Evolutionary conservation across 1,284 basidiomycete species (phyloP), one percentile per base, ranked within the genome.

Genomic region (Apiotrichum gamsii): DNA sequence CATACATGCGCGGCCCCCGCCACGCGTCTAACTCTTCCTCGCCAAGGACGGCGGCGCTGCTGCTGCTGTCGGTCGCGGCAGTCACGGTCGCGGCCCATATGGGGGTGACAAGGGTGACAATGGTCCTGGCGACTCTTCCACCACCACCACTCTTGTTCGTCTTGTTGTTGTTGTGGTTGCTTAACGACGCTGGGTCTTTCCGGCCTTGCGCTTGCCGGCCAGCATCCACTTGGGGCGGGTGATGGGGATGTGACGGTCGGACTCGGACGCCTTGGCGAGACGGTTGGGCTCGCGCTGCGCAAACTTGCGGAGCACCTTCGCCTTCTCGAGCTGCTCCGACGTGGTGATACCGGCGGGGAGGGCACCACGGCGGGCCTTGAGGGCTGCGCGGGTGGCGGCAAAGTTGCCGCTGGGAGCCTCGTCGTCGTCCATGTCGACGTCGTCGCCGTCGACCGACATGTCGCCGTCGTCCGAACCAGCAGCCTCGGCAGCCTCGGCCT

Each of bases 221-320:
- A 86, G 89, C 62, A 94, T 65, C 66, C 65, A 70, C 51, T 73
- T 73, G 23, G 75, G 75, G 52, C 70, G 67, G 19, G 72, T 74
- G 48, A 66, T 65, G 19, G 61, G 55, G 10, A 67, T 60, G 56
- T 68, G 70, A 44, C 89, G 82, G 75, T 96, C 91, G 47, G 80
- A 78, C 76, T 96, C 91, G 55, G 87, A 87, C 35, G 90, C 90
- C 67, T 85, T 88, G 21, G 90, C 91, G 35, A 84, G 77, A 76
- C 83, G 82, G 69, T 93, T 91, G 52, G 88, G 85, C 53, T 80
- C 80, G 58, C 91, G 78, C 70, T 93, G 88, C 14, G 84, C 84
- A 51, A 93, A 79, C 61, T 87, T 85, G 53, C 87, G 84, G 44
- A 95, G 76, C 65, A 83, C 82, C 69, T 81, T 75, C 16, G 90